Conservation (phyloP, 805 yeast genomes). For the Candida oleophila region DNA sequence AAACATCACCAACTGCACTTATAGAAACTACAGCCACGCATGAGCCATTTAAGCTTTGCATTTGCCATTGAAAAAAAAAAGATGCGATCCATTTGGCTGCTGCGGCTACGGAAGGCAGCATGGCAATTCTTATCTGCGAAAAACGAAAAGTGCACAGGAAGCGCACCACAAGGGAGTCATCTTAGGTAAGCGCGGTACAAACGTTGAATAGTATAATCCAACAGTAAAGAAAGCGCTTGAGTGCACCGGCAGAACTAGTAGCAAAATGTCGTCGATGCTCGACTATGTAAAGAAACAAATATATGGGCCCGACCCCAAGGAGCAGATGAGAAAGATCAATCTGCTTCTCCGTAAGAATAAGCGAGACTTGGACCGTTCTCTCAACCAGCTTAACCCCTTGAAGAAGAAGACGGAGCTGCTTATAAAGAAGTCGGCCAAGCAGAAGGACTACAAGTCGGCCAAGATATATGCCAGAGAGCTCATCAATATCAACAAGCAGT, state of each 20-base stretch:
- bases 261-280: conserved; percentile 43
- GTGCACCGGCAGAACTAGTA: no score
- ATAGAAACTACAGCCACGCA: no score
- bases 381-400: conserved; percentile 54
- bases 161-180: no score
- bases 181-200: no score
- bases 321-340: conserved; percentile 78
- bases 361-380: conserved; percentile 79
- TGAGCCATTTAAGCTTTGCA: no score
- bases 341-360: conserved; percentile 78
- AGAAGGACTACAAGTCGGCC: conserved; percentile 75
- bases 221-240: not conserved
- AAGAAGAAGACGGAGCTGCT: conserved; percentile 76
- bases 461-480: conserved; percentile 80
- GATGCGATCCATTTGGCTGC: not conserved
- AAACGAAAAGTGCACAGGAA: no score
- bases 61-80: not conserved
- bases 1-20: no score
- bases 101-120: not conserved
- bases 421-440: conserved; percentile 72
- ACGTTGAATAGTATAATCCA: not conserved
- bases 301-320: conserved; percentile 97
- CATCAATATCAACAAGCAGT: conserved; percentile 69
- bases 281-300: conserved; percentile 81
- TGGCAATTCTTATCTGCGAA: not conserved